A percentile compares a stretch with the other conserved stretches of the same genome.
Conservation (phyloP, 1,284 basidiomycete genomes). For the Ceratobasidium papillatum region DNA sequence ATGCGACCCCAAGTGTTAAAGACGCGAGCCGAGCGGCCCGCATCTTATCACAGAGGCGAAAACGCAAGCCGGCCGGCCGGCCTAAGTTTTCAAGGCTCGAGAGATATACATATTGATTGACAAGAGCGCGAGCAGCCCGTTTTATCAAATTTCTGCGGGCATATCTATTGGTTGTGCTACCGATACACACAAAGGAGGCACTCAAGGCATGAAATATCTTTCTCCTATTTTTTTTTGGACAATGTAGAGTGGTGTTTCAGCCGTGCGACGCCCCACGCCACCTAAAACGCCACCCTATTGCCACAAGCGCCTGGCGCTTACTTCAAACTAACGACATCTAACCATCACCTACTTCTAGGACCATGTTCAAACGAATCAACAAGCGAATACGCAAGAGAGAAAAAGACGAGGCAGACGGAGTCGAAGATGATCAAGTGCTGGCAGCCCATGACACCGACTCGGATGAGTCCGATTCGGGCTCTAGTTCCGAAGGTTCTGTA, state of each 20-base stretch:
- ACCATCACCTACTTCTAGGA: background rate
- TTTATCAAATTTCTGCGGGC: no score
- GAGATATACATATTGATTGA: no score
- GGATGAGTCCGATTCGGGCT: slow-evolving; percentile 64
- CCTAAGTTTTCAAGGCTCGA: no score
- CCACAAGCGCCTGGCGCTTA: background rate
- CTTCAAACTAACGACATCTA: background rate
- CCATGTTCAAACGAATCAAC: slow-evolving; percentile 85
- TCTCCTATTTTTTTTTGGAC: background rate
- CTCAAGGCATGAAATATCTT: background rate
- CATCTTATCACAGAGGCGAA: no score
- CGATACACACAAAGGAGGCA: no score
- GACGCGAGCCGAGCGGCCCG: background rate
- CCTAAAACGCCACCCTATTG: background rate
- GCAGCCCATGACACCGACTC: slow-evolving; percentile 79
- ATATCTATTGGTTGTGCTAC: no score
- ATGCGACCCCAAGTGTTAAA: no score
- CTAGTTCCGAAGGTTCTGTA: slow-evolving; percentile 45
- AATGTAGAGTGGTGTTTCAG: background rate
- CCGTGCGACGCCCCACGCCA: background rate
- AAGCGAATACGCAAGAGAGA: slow-evolving; percentile 70
- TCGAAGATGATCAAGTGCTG: slow-evolving; percentile 74
- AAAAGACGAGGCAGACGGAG: slow-evolving; percentile 72
- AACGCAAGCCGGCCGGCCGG: no score
- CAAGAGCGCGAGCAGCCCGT: no score